Evolutionary conservation across 345 rosid genomes (phyloP).

Genomic region (Moricandia moricandioides): DNA sequence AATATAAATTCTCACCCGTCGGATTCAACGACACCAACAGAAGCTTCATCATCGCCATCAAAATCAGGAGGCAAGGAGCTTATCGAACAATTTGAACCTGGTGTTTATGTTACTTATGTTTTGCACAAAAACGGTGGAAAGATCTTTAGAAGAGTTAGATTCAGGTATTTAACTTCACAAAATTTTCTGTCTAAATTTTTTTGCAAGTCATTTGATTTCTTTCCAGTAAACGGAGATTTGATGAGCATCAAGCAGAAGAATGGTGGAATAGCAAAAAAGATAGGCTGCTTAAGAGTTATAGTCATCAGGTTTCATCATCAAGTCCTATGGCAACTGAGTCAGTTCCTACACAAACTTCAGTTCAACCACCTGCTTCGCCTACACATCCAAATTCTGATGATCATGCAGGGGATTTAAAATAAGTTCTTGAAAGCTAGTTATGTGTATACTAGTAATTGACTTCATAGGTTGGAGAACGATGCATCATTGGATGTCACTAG

Average conservation of each 20-base stretch:
- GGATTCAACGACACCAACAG: constrained; percentile 27
- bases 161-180: constrained; percentile 57
- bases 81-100: constrained; percentile 86
- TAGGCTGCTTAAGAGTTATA: constrained; percentile 64
- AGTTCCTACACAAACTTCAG: constrained; percentile 7
- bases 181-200: background rate
- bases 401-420: constrained; percentile 33
- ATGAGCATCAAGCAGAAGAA: constrained; percentile 74
- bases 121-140: constrained; percentile 54
- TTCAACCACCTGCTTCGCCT: constrained; percentile 18
- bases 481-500: background rate
- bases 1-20: constrained; percentile 31
- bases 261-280: constrained; percentile 93
- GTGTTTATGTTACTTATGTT: constrained; percentile 76
- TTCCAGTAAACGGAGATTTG: constrained; percentile 74
- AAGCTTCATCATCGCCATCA: constrained; percentile 19
- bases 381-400: constrained; percentile 27
- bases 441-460: constrained; percentile 23
- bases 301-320: constrained; percentile 32
- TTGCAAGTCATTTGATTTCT: background rate
- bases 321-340: constrained; percentile 18
- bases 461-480: background rate
- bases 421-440: constrained; percentile 34
- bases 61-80: constrained; percentile 48
- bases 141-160: constrained; percentile 83